phyloP scores from a whole-genome alignment of 768 basidiomycete genomes.

The Termitomyces sp. region DNA sequence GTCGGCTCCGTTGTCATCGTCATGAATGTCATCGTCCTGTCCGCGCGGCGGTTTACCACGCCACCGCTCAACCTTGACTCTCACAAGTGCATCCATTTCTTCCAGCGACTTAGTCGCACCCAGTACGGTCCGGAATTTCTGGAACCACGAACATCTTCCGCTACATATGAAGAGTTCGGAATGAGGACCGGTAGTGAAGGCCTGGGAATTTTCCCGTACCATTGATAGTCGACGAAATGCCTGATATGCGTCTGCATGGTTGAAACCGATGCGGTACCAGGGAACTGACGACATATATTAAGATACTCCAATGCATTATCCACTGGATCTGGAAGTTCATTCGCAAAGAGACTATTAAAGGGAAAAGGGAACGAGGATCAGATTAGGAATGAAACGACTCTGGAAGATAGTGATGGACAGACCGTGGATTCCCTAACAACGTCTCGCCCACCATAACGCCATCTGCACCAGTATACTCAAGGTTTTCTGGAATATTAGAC shows the following conservation, averaged over 20 bases:
- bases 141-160: conserved; percentile 48
- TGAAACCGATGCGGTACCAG: conserved; percentile 40
- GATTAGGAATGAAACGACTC: neutral
- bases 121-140: conserved; percentile 46
- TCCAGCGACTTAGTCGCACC: conserved; percentile 34
- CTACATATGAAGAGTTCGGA: conserved; percentile 20
- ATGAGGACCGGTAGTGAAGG: conserved; percentile 4
- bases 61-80: conserved; percentile 41
- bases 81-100: conserved; percentile 41
- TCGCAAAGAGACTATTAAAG: conserved; percentile 48
- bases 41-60: conserved; percentile 31
- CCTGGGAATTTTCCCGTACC: conserved; percentile 33
- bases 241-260: conserved; percentile 59
- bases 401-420: neutral
- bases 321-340: conserved; percentile 53
- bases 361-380: conserved; percentile 1
- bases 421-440: conserved; percentile 74
- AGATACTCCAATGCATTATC: conserved; percentile 68
- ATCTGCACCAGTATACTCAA: conserved; percentile 53
- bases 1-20: conserved; percentile 10
- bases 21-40: conserved; percentile 14
- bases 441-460: conserved; percentile 81
- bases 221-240: conserved; percentile 64
- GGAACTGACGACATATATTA: conserved; percentile 46
- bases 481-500: conserved; percentile 50